phyloP scores from a whole-genome alignment of 208 protist genomes.

The Balamuthia mandrillaris region DNA sequence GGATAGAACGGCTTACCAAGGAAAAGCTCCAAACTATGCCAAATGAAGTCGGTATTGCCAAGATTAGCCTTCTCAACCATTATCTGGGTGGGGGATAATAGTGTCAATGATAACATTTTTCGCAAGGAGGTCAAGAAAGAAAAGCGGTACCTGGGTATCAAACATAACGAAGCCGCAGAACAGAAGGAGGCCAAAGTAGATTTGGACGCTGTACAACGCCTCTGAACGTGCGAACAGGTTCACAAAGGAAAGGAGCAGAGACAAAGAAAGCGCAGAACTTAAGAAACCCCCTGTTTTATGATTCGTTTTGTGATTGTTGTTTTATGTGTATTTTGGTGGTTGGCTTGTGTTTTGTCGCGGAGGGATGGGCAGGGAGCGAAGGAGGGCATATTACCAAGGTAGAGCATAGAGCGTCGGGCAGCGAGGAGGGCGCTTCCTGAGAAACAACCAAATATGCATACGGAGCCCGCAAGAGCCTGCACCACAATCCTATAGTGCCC shows the following conservation, averaged over 20 bases:
- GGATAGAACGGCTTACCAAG: not conserved
- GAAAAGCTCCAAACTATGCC: not conserved
- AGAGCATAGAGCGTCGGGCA: not conserved
- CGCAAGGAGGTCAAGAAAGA: too few relatives aligned
- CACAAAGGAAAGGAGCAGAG: not conserved
- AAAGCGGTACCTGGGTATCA: conserved; percentile 11
- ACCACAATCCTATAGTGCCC: not conserved
- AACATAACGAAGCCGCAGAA: conserved; percentile 20
- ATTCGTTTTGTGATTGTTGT: too few relatives aligned
- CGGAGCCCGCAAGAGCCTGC: not conserved
- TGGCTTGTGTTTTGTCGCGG: too few relatives aligned
- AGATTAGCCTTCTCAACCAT: not conserved
- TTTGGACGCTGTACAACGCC: not conserved
- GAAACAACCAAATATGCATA: not conserved
- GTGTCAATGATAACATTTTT: too few relatives aligned
- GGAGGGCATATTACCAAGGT: too few relatives aligned
- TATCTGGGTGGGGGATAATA: too few relatives aligned
- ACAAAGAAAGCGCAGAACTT: not conserved
- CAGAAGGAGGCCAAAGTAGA: not conserved
- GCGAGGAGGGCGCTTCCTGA: not conserved
- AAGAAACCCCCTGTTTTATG: too few relatives aligned
- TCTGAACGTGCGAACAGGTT: not conserved
- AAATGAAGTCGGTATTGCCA: not conserved
- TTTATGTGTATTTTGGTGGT: too few relatives aligned
- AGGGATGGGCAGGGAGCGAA: too few relatives aligned